Base-by-base conservation (phyloP, 73 alveolate species). In the Symbiodinium natans region DNA sequence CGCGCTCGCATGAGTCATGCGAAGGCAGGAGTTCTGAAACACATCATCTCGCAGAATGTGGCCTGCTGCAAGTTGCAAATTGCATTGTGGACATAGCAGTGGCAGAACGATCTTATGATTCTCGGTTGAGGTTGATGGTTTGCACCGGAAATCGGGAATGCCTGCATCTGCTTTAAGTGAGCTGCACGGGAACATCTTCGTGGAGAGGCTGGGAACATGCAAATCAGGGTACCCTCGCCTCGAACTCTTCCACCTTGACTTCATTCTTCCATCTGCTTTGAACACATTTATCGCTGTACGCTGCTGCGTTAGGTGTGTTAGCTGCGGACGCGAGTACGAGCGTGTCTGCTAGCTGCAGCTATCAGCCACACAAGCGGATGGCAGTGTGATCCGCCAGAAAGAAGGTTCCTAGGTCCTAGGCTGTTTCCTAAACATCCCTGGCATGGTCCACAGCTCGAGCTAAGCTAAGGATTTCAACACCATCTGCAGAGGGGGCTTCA, bases 181-280 rank as follows among this genome's bases (percentile, higher is more conserved):
- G 85, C 71, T 88, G 43, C 95, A 88, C 43, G 95, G 95, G 33
- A 88, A 88, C 95, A 88, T 88, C 85, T 88, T 88, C 34, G 95
- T 88, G 34, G 95, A 88, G n/a, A 88, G 95, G 95, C 68, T 17
- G 29, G 23, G 6, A 13, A 41, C 41, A 25, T 80, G 52, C 59
- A 80, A 7, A 4, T 40, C 6, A 21, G 46, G 29, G 31, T n/a
- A n/a, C n/a, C n/a, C 5, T 68, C 1, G 11, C 11, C 43, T 36
- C 41, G 41, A 33, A n/a, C 10, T n/a, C 27, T 36, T 31, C 46
- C 9, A 77, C 52, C 29, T 27, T n/a, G 21, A 5, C 46, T n/a
- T 10, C 6, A 6, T 38, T 56, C 75, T 56, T 56, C 1, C 75
- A 21, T 23, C 38, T 48, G 63, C 63, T 48, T 48, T 8, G n/a